Evolutionary conservation across 768 basidiomycete genomes (phyloP).

Genomic region (Boletus fagicola): DNA sequence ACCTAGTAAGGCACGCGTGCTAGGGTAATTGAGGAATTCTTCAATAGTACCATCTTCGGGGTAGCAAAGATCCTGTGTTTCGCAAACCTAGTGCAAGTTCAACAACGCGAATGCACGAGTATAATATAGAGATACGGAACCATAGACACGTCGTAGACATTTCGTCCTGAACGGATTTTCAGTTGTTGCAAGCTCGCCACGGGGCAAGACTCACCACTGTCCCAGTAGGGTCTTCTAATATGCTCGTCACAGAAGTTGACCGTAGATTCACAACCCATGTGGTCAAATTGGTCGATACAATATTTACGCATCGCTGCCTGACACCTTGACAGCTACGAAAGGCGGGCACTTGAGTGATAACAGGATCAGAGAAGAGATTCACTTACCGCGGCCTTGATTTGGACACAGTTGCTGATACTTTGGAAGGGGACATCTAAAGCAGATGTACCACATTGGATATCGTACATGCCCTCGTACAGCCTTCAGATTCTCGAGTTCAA

Average conservation of each 20-base stretch:
- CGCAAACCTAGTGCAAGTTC: constrained; percentile 21
- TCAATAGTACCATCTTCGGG: constrained; percentile 39
- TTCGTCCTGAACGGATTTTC: constrained; percentile 35
- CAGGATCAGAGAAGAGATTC: not conserved
- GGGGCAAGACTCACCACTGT: constrained; percentile 32
- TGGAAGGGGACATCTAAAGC: constrained; percentile 54
- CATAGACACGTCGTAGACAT: constrained; percentile 62
- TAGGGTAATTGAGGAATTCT: constrained; percentile 46
- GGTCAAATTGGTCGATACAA: constrained; percentile 66
- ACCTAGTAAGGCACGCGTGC: constrained; percentile 45
- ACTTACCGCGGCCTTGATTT: constrained; percentile 58
- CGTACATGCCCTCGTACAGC: constrained; percentile 43
- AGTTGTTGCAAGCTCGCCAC: not conserved
- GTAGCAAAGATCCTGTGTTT: constrained; percentile 37
- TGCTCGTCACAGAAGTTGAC: constrained; percentile 61
- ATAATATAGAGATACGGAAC: constrained; percentile 14
- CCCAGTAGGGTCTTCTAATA: constrained; percentile 43
- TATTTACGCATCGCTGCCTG: constrained; percentile 50
- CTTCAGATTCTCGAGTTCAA: constrained; percentile 18
- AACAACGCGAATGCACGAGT: not conserved
- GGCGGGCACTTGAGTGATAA: not conserved
- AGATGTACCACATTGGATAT: constrained; percentile 49
- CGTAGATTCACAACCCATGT: constrained; percentile 65
- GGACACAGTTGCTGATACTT: constrained; percentile 35
- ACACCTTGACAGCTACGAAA: constrained; percentile 64